Evolutionary conservation across 2,329 filamentous ascomycete species (phyloP), one percentile per base, ranked within the genome.

Genomic region (Claviceps africana): DNA sequence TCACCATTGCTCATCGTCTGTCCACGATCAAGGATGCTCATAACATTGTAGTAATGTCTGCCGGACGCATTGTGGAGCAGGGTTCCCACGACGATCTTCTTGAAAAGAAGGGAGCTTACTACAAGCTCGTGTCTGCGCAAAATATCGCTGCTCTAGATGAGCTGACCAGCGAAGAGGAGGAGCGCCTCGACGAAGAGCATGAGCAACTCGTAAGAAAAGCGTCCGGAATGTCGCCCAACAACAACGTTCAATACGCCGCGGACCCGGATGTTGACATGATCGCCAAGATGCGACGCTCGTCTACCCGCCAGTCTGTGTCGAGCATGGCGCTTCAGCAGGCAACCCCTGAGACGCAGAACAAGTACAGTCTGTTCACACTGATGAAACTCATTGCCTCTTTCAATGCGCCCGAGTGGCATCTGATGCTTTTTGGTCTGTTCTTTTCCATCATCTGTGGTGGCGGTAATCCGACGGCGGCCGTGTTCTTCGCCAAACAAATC

Each of bases 21-120:
- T 95, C 89, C 0, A 98, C 93, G 6, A 95, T 98, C 71, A 89
- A 83, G 67, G 83, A 89, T 56, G 91, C 91, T 0, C 86, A 97
- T 67, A 96, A 95, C 62, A 98, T 98, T 59, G 87, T 97, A 13
- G 91, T 96, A 56, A 91, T 98, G 83, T 78, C 82, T 4, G 70
- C 82, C 55, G 93, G 93, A 13, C 72, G 76, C n/a, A 94, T 98
- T 54, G 76, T 95, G 13, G 93, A 98, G 67, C 89, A 96, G 67
- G 93, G 93, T 50, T 90, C 81, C 0, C 93, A 97, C 64, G 80
- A 91, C 54, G 76, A 85, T 15, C 76, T 98, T 11, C 72, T 97
- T 2, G 79, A 82, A 58, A 74, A 68, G 54, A 71, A 79, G 56
- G 82, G 80, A 21, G 84, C 89, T 9, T 98, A 97, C 67, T 85